Percentiles rank a stretch among this genome's conserved stretches.
phyloP scores from a whole-genome alignment of 2,329 filamentous ascomycete species.

The Ophiostoma sp. region DNA sequence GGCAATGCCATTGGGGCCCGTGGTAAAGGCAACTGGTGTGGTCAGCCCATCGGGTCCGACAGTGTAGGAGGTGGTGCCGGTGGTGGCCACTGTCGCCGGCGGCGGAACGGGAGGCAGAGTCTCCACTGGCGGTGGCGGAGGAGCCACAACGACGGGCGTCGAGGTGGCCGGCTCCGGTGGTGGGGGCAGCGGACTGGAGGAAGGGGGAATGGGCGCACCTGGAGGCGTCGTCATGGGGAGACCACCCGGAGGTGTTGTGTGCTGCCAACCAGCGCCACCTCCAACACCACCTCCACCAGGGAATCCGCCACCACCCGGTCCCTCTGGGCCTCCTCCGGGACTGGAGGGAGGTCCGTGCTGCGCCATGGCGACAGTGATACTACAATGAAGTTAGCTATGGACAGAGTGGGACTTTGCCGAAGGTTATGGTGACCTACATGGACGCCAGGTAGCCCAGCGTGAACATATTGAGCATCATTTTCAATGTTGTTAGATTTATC shows the following conservation, averaged over 20 bases:
- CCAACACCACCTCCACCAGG: neutral
- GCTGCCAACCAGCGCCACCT: neutral
- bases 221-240: neutral
- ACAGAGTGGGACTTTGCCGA: neutral
- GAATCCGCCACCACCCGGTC: neutral
- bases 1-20: slow-evolving; percentile 21
- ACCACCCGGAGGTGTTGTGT: neutral
- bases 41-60: slow-evolving; percentile 17
- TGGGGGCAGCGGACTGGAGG: neutral
- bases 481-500: neutral
- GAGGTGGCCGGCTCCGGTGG: neutral
- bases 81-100: neutral
- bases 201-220: neutral
- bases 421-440: neutral
- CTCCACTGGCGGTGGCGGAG: neutral
- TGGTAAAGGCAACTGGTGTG: slow-evolving; percentile 19
- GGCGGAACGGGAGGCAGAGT: neutral
- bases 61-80: slow-evolving; percentile 7
- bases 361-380: slow-evolving; percentile 3
- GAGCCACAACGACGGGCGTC: neutral
- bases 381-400: neutral
- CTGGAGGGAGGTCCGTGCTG: slow-evolving; percentile 1
- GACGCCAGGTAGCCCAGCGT: slow-evolving; percentile 1
- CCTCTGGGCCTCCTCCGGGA: neutral
- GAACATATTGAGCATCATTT: neutral